phyloP scores from a whole-genome alignment of 2,329 filamentous ascomycete species.

The Mollisia scopiformis region DNA sequence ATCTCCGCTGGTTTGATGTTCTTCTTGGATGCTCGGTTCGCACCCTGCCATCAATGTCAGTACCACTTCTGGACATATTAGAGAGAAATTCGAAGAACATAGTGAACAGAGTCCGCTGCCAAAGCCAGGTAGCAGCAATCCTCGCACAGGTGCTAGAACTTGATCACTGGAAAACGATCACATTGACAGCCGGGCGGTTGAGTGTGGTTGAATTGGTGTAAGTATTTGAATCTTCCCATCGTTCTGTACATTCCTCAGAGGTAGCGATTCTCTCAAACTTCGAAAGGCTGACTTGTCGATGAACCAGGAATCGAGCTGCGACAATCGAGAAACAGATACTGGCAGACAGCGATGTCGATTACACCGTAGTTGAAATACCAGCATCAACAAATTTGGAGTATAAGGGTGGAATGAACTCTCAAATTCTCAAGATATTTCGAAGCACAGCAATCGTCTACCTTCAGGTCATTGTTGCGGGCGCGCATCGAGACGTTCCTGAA shows the following conservation, averaged over 20 bases:
- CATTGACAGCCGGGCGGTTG: not conserved
- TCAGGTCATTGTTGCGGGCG: not conserved
- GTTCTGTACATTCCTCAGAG: too few relatives aligned
- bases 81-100: not conserved
- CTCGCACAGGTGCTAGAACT: not conserved
- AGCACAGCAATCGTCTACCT: not conserved
- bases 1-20: not conserved
- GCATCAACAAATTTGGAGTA: too few relatives aligned
- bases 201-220: not conserved
- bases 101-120: not conserved
- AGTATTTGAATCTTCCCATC: too few relatives aligned
- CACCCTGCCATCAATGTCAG: not conserved
- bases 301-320: not conserved
- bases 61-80: not conserved
- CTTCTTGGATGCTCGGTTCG: not conserved
- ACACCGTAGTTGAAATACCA: too few relatives aligned
- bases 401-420: too few relatives aligned
- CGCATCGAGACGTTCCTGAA: not conserved
- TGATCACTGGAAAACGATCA: not conserved
- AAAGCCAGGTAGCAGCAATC: not conserved
- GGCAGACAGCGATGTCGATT: too few relatives aligned
- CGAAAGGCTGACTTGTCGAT: too few relatives aligned
- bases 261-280: too few relatives aligned
- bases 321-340: not conserved
- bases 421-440: not conserved